phyloP scores from a whole-genome alignment of 192 early-diverging fungal species.

The Coemansia sp. region DNA sequence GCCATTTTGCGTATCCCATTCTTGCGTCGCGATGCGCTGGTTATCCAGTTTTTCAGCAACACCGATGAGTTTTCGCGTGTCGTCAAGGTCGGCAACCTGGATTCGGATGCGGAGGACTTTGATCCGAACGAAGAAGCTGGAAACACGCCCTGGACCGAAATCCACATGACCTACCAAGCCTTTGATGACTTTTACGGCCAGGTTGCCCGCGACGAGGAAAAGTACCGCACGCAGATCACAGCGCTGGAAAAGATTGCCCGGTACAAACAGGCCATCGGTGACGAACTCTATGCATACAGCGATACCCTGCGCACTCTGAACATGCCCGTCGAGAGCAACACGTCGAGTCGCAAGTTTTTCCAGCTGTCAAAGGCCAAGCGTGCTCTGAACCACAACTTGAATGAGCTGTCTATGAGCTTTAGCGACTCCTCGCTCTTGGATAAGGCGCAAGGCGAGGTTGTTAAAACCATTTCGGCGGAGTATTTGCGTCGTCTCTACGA shows the following conservation, averaged over 20 bases:
- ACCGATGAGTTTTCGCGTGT: conserved; percentile 50
- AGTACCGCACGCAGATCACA: conserved; percentile 48
- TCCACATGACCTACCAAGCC: conserved; percentile 31
- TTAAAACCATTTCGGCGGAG: conserved; percentile 49
- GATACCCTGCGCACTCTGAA: conserved; percentile 36
- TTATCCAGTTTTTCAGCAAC: conserved; percentile 52
- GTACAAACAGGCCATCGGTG: conserved; percentile 51
- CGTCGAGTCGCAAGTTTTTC: conserved; percentile 36
- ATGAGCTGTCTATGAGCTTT: conserved; percentile 50
- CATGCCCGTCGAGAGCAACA: conserved; percentile 30
- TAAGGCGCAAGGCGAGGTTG: conserved; percentile 50
- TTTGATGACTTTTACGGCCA: conserved; percentile 45
- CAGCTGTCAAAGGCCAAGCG: conserved; percentile 30
- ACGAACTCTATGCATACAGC: conserved; percentile 46
- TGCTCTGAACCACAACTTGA: conserved; percentile 30
- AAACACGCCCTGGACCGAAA: conserved; percentile 26
- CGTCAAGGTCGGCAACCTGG: conserved; percentile 44
- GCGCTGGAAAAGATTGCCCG: conserved; percentile 49
- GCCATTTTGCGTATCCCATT: conserved; percentile 51
- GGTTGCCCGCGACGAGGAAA: conserved; percentile 44
- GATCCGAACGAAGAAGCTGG: conserved; percentile 37
- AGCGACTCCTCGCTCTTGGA: conserved; percentile 44
- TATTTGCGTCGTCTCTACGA: conserved; percentile 49
- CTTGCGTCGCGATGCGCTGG: conserved; percentile 42
- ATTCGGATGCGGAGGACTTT: conserved; percentile 45